These are phyloP conservation scores for Dioscorea dumetorum DNA, from an alignment of 106 monocot genomes.

Conservation along the genomic window DNA sequence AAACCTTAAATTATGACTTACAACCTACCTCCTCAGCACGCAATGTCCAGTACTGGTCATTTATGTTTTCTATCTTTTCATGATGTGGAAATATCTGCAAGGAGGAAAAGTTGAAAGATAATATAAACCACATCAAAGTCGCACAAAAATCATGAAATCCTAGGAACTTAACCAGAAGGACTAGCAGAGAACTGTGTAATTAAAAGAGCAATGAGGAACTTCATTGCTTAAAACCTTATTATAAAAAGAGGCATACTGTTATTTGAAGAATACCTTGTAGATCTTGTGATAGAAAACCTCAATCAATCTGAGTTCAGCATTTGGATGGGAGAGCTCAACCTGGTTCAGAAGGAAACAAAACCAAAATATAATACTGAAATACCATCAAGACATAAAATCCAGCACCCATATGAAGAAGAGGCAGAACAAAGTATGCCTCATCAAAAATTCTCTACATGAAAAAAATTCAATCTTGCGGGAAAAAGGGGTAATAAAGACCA, in stretches of 20 bases:
- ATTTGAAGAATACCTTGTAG: constrained; percentile 48
- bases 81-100: constrained; percentile 75
- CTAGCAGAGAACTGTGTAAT: no score
- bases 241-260: no score
- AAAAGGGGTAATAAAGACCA: no score
- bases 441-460: no score
- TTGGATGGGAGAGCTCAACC: constrained; percentile 78
- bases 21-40: constrained; percentile 85
- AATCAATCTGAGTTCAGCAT: constrained; percentile 74
- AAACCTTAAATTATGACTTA: no score
- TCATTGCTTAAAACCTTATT: no score
- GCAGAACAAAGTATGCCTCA: neutral
- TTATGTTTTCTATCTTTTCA: constrained; percentile 98
- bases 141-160: no score
- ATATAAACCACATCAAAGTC: no score
- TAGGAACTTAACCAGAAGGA: no score
- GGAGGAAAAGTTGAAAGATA: constrained; percentile 1
- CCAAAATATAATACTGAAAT: neutral
- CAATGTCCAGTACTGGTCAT: constrained; percentile 98
- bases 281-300: constrained; percentile 90
- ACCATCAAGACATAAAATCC: no score
- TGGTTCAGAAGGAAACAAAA: constrained; percentile 13
- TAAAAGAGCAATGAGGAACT: no score
- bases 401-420: neutral
- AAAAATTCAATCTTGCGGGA: no score